Evolutionary conservation across 768 basidiomycete species (phyloP), one percentile per base, ranked within the genome.

Genomic region (Mycena floridula): DNA sequence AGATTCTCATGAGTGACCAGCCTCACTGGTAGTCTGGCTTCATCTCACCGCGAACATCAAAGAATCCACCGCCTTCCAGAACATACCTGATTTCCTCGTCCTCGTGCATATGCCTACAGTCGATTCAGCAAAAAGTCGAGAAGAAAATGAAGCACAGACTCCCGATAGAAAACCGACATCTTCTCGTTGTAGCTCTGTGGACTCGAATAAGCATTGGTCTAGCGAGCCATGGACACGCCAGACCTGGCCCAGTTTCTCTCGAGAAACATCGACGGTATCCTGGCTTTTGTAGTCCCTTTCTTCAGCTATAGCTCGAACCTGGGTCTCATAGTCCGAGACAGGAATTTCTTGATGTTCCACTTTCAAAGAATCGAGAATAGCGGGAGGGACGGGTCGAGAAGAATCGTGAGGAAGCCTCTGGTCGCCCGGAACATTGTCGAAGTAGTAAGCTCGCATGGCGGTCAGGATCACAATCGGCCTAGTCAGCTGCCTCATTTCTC

Each of bases 51-150:
- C 92, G 76, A 30, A 97, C 78, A 54, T 97, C 94, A 58, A 96
- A 97, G 72, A 81, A 98, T 0, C 91, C 93, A 27, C 78, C 81
- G n/a, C 94, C 94, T 1, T 75, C 70, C 30, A 91, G 72, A 53
- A 94, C 80, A 55, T 89, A 97, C 7, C 93, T 74, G 56, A 94
- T 95, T 64, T 97, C 93, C 57, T 97, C 93, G 55, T 96, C 93
- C 61, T 96, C 91, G 54, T 96, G 94, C 72, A 97, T 76, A 55
- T 96, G 92, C 55, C 89, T 89, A 30, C 21, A 40, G 24, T 15
- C 12, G 42, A 37, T 12, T n/a, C n/a, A 30, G 37, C 23, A 24
- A 37, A 18, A 38, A 20, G 6, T 16, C 15, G 4, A n/a, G n/a
- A 21, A 16, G 36, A 5, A 25, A 23, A 16, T 15, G 8, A 18